Evolutionary conservation across 2,329 filamentous ascomycete genomes (phyloP).

Genomic region (Hymenoscyphus albidus): DNA sequence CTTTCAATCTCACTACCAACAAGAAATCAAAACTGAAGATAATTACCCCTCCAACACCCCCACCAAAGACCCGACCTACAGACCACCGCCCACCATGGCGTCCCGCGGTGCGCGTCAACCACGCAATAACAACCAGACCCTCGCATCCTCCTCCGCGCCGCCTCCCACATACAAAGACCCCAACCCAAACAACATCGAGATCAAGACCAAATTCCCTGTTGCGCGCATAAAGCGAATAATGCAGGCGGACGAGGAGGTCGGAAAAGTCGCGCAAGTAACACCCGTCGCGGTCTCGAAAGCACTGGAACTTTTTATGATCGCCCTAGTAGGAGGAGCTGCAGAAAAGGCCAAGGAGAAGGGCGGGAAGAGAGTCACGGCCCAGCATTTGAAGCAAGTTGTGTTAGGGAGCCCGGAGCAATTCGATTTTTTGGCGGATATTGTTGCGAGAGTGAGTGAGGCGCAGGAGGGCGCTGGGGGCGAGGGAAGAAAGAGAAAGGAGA

Average conservation of each 20-base stretch:
- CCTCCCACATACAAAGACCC: constrained; percentile 43
- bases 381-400: constrained; percentile 89
- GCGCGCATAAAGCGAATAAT: constrained; percentile 98
- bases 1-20: constrained; percentile 10
- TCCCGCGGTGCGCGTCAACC: constrained; percentile 13
- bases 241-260: constrained; percentile 98
- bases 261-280: constrained; percentile 96
- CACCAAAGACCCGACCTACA: constrained; percentile 3
- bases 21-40: constrained; percentile 18
- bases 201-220: constrained; percentile 94
- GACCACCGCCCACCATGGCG: constrained; percentile 18
- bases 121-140: constrained; percentile 16
- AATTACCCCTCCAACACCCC: constrained; percentile 11
- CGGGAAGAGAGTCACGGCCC: constrained; percentile 83
- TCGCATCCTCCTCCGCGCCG: constrained; percentile 10
- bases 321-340: constrained; percentile 83
- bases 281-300: constrained; percentile 94
- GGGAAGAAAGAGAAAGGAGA: constrained; percentile 25
- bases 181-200: constrained; percentile 51
- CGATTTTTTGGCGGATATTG: constrained; percentile 90
- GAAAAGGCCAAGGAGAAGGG: constrained; percentile 76
- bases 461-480: constrained; percentile 31
- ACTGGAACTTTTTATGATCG: constrained; percentile 96
- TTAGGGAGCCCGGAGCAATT: constrained; percentile 78
- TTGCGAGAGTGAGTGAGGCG: constrained; percentile 70